Base-by-base conservation (phyloP, 306 rosid genomes). In the Begonia masoniana region DNA sequence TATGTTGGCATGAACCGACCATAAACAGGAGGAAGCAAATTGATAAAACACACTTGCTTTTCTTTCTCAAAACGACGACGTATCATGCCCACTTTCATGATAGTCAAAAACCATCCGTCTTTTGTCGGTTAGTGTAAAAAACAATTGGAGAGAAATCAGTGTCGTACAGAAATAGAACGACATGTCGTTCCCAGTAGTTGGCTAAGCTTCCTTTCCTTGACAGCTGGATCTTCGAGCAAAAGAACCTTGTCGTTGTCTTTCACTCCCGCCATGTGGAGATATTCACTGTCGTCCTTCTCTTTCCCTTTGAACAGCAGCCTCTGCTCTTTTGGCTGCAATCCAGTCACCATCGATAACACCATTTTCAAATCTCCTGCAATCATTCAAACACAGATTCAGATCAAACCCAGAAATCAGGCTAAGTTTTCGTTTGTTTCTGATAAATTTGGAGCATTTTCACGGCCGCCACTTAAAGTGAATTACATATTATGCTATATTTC, bases 241-340 rank as follows among this genome's bases (percentile, higher is more conserved):
- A 91, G 71, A 56, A 86, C 93, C 55, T 91, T 91, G 82, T 91
- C 96, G 61, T 83, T 86, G 80, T 86, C 86, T 51, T 77, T 74
- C 19, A 91, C 93, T 8, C 99, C 99, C 63, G 81, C 87, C 99
- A 91, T 91, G 83, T 91, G 99, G 10, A 91, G 65, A 50, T 75
- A 76, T 41, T 91, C 99, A 45, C 63, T 59, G 57, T 86, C 96
- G 15, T 86, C 96, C 24, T 86, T 91, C 73, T 91, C 94, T 70
- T 81, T 91, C 8, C 99, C 99, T 74, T 51, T 86, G 88, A 71
- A 91, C 58, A 91, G 62, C 49, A 91, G 45, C 74, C 96, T 91
- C 46, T 91, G 99, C 51, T 91, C 99, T 63, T 26, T 68, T 4
- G 99, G 71, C 75, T 86, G 94, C 78, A 86, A 26, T 12, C 75